Evolutionary conservation across 352 stramenopile genomes (phyloP).

Genomic region (Globisporangium irregulare): DNA sequence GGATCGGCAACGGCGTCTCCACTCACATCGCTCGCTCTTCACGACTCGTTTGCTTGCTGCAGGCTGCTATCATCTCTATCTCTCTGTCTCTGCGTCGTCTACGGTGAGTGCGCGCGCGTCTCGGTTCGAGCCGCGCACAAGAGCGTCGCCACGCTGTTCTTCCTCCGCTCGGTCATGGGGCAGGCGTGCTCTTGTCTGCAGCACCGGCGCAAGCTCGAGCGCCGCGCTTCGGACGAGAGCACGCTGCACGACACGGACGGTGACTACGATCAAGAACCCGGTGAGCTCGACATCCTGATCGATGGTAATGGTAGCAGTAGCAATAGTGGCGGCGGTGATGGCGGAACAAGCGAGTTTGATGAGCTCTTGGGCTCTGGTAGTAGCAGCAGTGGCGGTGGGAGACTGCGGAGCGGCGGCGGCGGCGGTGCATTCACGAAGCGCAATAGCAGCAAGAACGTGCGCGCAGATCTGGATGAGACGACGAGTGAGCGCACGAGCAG

Average conservation of each 20-base stretch:
- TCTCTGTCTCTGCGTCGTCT: not conserved
- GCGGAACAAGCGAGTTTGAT: slow-evolving; percentile 8
- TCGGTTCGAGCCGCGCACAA: not conserved
- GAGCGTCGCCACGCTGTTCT: slow-evolving; percentile 9
- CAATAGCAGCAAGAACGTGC: slow-evolving; percentile 10
- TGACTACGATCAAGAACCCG: slow-evolving; percentile 23
- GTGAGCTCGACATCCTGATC: slow-evolving; percentile 42
- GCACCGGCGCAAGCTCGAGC: slow-evolving; percentile 55
- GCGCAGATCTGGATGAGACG: not conserved
- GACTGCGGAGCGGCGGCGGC: slow-evolving; percentile 17
- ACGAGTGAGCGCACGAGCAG: not conserved
- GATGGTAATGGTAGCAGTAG: slow-evolving; percentile 20
- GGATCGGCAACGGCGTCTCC: not conserved
- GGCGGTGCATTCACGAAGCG: slow-evolving; percentile 17
- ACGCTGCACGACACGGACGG: slow-evolving; percentile 21
- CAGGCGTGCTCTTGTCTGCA: slow-evolving; percentile 77
- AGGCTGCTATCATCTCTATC: not conserved
- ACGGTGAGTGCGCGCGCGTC: not conserved
- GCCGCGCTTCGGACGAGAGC: slow-evolving; percentile 49
- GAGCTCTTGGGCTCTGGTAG: slow-evolving; percentile 6
- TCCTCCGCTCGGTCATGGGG: slow-evolving; percentile 39
- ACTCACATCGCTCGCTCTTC: not conserved
- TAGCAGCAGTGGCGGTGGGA: not conserved
- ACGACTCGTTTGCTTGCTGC: not conserved
- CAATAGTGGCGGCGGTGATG: not conserved